Base-by-base conservation (phyloP, 225 moss, liverwort and hornwort species). In the Asterella californica region DNA sequence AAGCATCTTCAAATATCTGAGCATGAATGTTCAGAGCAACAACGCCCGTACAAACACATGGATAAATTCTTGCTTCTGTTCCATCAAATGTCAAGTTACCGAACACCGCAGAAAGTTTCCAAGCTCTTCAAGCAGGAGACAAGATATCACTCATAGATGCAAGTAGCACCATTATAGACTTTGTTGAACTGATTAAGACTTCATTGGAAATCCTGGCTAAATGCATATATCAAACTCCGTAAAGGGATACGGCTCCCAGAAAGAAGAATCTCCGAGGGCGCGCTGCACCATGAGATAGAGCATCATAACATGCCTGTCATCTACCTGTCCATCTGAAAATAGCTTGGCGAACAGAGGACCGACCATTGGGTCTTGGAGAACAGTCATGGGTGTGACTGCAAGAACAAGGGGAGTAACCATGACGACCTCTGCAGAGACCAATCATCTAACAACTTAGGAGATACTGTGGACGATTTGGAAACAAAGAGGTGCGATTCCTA, bases 201-300 rank as follows among this genome's bases (percentile, higher is more conserved):
- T n/a, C n/a, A n/a, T n/a, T n/a, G n/a, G n/a, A n/a, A n/a, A n/a
- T n/a, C n/a, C n/a, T n/a, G n/a, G n/a, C n/a, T n/a, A n/a, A n/a
- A n/a, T n/a, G n/a, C n/a, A n/a, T n/a, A n/a, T n/a, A n/a, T n/a
- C n/a, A n/a, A n/a, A n/a, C n/a, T n/a, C n/a, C 19, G 34, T 64
- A 14, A 42, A 69, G 78, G 92, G 97, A 97, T 97, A 97, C 97
- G 94, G 97, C 21, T 89, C 93, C 94, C 94, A 97, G 68, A 91
- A 92, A 25, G 97, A 97, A 36, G 71, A 80, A 42, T 86, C 84
- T 78, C 97, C 93, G 80, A 93, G 90, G 32, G 90, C 82, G 54
- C 83, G 88, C 85, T 97, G 89, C 42, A 94, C 89, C 82, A 94
- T 49, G 52, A 97, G 90, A 83, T 92, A 94, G 62, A 97, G 90